A percentile compares a stretch with the other conserved stretches of the same genome.
Conservation (phyloP, 192 early-diverging fungal species). For the Umbelopsis vinacea region DNA sequence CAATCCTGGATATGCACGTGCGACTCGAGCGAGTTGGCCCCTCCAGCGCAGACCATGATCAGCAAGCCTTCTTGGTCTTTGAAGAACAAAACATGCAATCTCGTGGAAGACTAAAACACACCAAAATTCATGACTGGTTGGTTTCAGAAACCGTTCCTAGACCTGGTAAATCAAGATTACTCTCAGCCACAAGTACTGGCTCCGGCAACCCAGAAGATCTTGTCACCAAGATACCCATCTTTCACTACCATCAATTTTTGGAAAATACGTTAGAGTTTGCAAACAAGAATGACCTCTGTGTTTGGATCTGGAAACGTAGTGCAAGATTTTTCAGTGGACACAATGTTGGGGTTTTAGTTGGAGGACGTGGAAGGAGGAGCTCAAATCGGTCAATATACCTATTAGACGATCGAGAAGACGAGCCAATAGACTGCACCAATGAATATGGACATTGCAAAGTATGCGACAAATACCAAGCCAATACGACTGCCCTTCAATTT, state of each 20-base stretch:
- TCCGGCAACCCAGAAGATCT: neutral
- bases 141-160: conserved; percentile 1
- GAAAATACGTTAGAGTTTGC: neutral
- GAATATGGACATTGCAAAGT: neutral
- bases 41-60: conserved; percentile 9
- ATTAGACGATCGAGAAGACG: conserved; percentile 5
- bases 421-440: conserved; percentile 13
- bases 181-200: neutral
- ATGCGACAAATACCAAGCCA: neutral
- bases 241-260: conserved; percentile 17
- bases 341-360: conserved; percentile 17
- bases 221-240: neutral
- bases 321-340: conserved; percentile 15
- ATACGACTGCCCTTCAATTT: conserved; percentile 1
- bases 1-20: neutral
- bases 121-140: neutral
- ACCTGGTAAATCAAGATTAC: neutral
- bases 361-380: conserved; percentile 8
- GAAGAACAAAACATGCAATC: conserved; percentile 16
- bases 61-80: conserved; percentile 12
- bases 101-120: conserved; percentile 7
- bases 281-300: neutral
- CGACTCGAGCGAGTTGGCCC: conserved; percentile 10
- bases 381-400: conserved; percentile 6
- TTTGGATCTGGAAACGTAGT: conserved; percentile 18